Evolutionary conservation across 768 basidiomycete species (phyloP), one percentile per base, ranked within the genome.

Genomic region (Xerocomellus dryophilus): DNA sequence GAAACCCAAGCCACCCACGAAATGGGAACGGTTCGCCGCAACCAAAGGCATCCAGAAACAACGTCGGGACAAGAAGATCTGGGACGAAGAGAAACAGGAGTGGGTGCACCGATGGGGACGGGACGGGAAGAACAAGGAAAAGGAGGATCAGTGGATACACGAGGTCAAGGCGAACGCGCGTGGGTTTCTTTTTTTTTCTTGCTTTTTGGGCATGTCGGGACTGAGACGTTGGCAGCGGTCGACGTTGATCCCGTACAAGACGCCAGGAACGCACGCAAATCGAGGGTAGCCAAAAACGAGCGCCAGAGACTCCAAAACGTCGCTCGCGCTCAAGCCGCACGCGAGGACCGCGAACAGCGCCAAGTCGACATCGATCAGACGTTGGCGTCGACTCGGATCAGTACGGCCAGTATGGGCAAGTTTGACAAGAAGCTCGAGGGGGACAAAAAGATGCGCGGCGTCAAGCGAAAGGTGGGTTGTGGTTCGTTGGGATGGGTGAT

Each of bases 21-120:
- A 97, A 71, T 99, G 97, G 97, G 92, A 98, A 75, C 78, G 82
- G 51, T 99, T 98, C 65, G 96, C 96, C 5, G 84, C 85, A 43
- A 86, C 90, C 35, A 98, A 97, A 75, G 97, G 97, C 35, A 98
- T 98, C 64, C 83, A 84, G 64, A 84, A 97, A 64, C 82, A 75
- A 65, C 80, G 74, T 44, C 82, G 82, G 42, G 92, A 96, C 12
- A 88, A 81, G 74, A 85, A 85, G 62, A 81, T 85, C 5, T 98
- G 91, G 90, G 94, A 98, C 70, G 95, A 98, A 63, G 94, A 96
- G 70, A 83, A 80, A 66, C 93, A 97, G 70, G 89, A 88, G 17
- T 98, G 91, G 88, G 88, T 95, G 5, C 80, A 85, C 54, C 77
- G 91, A 42, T 98, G 95, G 95, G 95, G 97, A 0, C 80, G 81